phyloP scores from a whole-genome alignment of 1,139 yeast genomes.

The Geotrichum carabidarum region DNA sequence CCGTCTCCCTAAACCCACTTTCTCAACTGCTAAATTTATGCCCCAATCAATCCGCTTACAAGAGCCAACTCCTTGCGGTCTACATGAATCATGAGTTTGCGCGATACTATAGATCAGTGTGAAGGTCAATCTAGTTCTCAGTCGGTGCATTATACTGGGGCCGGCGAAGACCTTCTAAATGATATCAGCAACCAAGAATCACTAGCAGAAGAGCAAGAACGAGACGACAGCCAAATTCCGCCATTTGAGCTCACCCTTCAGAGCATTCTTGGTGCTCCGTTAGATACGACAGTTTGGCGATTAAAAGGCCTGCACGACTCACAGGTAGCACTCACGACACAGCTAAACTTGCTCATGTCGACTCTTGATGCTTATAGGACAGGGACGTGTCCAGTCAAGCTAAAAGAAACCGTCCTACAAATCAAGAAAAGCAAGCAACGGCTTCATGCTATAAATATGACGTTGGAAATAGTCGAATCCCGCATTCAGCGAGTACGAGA shows the following conservation, averaged over 20 bases:
- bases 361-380: slow-evolving; percentile 26
- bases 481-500: slow-evolving; percentile 12
- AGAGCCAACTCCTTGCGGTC: no score
- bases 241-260: slow-evolving; percentile 27
- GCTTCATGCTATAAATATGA: slow-evolving; percentile 21
- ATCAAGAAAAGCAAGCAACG: slow-evolving; percentile 25
- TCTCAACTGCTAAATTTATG: neutral
- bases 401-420: slow-evolving; percentile 23
- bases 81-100: no score
- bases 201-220: neutral
- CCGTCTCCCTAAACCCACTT: neutral
- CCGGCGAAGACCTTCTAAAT: neutral
- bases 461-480: slow-evolving; percentile 11
- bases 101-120: no score
- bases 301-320: slow-evolving; percentile 30
- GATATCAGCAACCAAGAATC: neutral
- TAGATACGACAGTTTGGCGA: slow-evolving; percentile 30
- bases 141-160: no score
- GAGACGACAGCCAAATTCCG: slow-evolving; percentile 12
- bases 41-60: neutral
- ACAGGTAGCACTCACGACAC: slow-evolving; percentile 28
- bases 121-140: no score
- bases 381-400: slow-evolving; percentile 25
- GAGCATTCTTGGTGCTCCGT: slow-evolving; percentile 27
- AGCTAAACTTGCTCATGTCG: slow-evolving; percentile 25